phyloP scores from a whole-genome alignment of 495 filamentous ascomycete genomes.

The Talaromyces ruber region DNA sequence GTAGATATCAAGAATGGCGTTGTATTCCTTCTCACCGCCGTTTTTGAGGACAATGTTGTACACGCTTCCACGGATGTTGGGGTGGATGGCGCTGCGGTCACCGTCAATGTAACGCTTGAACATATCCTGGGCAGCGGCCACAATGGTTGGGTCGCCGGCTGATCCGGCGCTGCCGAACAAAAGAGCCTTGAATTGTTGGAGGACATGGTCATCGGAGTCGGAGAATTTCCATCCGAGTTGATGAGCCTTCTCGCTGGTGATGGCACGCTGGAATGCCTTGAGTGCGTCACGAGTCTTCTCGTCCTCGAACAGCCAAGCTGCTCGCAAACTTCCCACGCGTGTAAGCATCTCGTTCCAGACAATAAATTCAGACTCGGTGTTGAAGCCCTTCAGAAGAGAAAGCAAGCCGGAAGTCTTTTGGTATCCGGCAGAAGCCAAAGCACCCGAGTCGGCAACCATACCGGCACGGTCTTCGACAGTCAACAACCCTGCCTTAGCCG shows the following conservation, averaged over 20 bases:
- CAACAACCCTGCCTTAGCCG: slow-evolving; percentile 76
- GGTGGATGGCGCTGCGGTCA: slow-evolving; percentile 53
- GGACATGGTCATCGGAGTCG: slow-evolving; percentile 73
- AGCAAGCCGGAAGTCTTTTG: slow-evolving; percentile 87
- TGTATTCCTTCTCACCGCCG: slow-evolving; percentile 55
- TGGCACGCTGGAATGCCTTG: slow-evolving; percentile 68
- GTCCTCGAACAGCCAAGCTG: slow-evolving; percentile 86
- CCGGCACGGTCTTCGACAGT: slow-evolving; percentile 90
- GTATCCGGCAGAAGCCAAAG: slow-evolving; percentile 82
- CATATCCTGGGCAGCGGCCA: slow-evolving; percentile 55
- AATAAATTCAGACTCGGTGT: slow-evolving; percentile 76
- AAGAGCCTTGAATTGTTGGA: slow-evolving; percentile 72
- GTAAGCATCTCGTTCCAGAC: slow-evolving; percentile 90
- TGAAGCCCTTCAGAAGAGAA: slow-evolving; percentile 76
- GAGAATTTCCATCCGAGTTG: slow-evolving; percentile 82
- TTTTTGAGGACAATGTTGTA: slow-evolving; percentile 55
- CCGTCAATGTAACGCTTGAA: slow-evolving; percentile 53
- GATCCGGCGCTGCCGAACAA: slow-evolving; percentile 55
- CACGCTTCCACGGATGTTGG: slow-evolving; percentile 56
- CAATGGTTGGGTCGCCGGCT: slow-evolving; percentile 49
- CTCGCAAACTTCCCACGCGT: slow-evolving; percentile 64
- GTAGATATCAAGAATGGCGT: slow-evolving; percentile 74
- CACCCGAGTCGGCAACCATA: slow-evolving; percentile 92
- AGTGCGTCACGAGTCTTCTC: slow-evolving; percentile 62
- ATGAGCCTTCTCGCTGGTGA: slow-evolving; percentile 71